A percentile compares a stretch with the other conserved stretches of the same genome.
These are phyloP conservation scores for Lactifluus subvellereus DNA, from an alignment of 768 basidiomycete genomes.

Conservation along the genomic window DNA sequence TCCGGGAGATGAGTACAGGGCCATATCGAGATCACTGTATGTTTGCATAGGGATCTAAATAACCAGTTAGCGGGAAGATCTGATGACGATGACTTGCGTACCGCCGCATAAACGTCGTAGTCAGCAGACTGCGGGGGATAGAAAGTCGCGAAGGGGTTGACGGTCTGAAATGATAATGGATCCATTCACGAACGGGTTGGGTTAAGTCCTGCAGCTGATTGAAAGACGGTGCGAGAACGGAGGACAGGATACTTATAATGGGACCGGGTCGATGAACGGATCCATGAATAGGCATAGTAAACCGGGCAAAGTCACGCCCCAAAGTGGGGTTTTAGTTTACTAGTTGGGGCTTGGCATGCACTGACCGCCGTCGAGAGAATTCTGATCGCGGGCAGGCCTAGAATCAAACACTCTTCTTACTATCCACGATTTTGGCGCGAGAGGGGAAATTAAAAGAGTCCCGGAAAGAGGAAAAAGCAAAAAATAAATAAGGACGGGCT, in stretches of 20 bases:
- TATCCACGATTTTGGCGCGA: constrained; percentile 10
- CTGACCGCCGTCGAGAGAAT: constrained; percentile 17
- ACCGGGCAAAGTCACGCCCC: constrained; percentile 2
- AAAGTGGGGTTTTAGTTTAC: constrained; percentile 10
- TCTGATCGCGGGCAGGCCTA: constrained; percentile 12
- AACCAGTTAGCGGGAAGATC: neutral
- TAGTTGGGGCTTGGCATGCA: constrained; percentile 14
- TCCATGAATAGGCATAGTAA: constrained; percentile 1
- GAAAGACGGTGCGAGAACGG: constrained; percentile 8
- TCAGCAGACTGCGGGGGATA: constrained; percentile 15
- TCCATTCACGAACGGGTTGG: constrained; percentile 2
- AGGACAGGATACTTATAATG: constrained; percentile 20
- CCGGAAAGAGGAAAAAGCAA: neutral
- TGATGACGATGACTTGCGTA: neutral
- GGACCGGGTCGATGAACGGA: constrained; percentile 20
- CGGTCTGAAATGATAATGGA: constrained; percentile 11
- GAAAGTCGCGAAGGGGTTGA: constrained; percentile 18
- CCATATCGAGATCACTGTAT: constrained; percentile 9
- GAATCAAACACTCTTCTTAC: constrained; percentile 5
- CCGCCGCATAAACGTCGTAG: constrained; percentile 11
- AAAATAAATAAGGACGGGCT: neutral
- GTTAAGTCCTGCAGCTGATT: neutral
- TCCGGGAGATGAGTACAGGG: constrained; percentile 5
- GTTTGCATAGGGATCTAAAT: constrained; percentile 15
- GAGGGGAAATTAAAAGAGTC: constrained; percentile 10